Evolutionary conservation across 73 alveolate species (phyloP).

Genomic region (Tetrahymena borealis): DNA sequence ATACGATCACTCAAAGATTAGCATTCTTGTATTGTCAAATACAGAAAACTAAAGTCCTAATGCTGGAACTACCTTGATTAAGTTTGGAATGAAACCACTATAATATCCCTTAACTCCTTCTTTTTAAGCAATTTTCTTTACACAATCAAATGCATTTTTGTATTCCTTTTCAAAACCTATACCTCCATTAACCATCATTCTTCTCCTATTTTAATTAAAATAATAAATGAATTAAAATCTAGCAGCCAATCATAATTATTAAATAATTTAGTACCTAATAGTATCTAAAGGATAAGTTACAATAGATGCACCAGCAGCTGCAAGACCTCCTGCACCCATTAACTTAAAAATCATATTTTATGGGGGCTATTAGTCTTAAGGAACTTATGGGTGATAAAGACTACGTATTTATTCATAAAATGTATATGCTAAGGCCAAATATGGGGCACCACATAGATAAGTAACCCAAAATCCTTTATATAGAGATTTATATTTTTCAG

Average conservation of each 20-base stretch:
- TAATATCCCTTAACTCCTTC: not conserved
- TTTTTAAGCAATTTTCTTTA: not conserved
- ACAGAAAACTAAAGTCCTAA: not conserved
- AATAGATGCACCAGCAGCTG: not conserved
- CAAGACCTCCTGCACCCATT: not conserved
- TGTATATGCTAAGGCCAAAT: not conserved
- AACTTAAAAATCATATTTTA: not conserved
- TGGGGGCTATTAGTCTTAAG: not conserved
- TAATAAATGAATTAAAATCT: not conserved
- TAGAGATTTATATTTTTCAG: not conserved
- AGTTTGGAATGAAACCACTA: not conserved
- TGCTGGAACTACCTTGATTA: not conserved
- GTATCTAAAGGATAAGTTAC: not conserved
- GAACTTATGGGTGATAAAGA: not conserved
- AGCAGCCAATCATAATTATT: too few species aligned
- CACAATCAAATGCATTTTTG: not conserved
- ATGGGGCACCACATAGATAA: not conserved
- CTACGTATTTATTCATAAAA: not conserved
- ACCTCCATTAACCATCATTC: constrained; percentile 1
- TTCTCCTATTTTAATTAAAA: not conserved
- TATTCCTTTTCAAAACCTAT: not conserved
- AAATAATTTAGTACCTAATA: not conserved
- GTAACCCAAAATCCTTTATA: not conserved
- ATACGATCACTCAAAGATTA: not conserved
- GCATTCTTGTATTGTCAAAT: not conserved